Evolutionary conservation across 176 grass and related monocot genomes (phyloP).

Genomic region (Eleusine coracana): DNA sequence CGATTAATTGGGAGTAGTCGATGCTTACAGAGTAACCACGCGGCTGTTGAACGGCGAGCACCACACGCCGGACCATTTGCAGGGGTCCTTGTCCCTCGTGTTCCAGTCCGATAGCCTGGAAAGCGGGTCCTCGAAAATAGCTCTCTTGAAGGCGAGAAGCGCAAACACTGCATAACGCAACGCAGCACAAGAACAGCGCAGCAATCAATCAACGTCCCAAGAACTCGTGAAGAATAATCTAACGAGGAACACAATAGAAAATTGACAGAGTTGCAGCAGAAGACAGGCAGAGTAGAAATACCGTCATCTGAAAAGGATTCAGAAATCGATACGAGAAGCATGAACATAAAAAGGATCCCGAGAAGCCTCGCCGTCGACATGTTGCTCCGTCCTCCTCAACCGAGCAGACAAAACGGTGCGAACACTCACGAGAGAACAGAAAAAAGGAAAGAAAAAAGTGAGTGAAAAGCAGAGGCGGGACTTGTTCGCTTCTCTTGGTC

Average conservation of each 20-base stretch:
- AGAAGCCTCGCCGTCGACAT: constrained; percentile 50
- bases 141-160: constrained; percentile 68
- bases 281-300: constrained; percentile 17
- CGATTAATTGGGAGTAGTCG: background rate
- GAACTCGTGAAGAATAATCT: background rate
- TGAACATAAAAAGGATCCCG: constrained; percentile 49
- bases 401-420: background rate
- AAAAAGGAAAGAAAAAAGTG: background rate
- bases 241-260: background rate
- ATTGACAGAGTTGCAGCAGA: background rate
- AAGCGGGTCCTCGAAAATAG: constrained; percentile 69
- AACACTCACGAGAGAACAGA: background rate
- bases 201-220: constrained; percentile 12
- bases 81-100: constrained; percentile 53
- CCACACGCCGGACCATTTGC: constrained; percentile 61
- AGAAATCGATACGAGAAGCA: constrained; percentile 32
- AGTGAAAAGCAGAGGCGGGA: constrained; percentile 37
- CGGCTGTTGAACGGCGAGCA: constrained; percentile 58
- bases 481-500: constrained; percentile 6
- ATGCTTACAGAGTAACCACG: constrained; percentile 77
- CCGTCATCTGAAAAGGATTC: constrained; percentile 63
- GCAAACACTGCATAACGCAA: constrained; percentile 42
- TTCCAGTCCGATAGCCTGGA: constrained; percentile 83
- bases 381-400: constrained; percentile 3
- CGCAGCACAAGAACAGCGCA: constrained; percentile 3